Base-by-base conservation (phyloP, 2,329 filamentous ascomycete genomes). In the Sporothrix globosa region DNA sequence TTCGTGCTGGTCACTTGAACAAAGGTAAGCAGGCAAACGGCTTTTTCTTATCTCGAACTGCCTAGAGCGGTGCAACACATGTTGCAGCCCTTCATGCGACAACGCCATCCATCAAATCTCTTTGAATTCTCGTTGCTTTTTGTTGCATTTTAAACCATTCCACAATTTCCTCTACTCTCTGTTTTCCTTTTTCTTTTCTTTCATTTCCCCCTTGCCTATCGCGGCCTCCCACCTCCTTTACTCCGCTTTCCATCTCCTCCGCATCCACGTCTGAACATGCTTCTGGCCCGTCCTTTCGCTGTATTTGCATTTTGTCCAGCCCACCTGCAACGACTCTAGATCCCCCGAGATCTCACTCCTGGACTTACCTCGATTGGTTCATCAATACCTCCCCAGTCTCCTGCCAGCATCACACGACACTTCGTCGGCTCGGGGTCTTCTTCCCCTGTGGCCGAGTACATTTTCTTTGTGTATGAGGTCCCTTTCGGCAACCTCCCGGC, bases 391-490 rank as follows among this genome's bases (percentile, higher is more conserved):
- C 65, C 48, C 30, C 63, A 53, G 19, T 48, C 27, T 21, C 63
- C n/a, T 54, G 34, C 34, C 48, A 54, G 27, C 48, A 53, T 67
- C 67, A 68, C 66, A 68, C 67, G 67, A 68, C 53, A 24, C 54
- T 30, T 58, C 13, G 19, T 48, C 61, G 17, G 34, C 9, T 52
- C 67, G 54, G 53, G 19, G 9, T 17, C 10, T 44, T 61, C 19
- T 24, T 48, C 48, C 13, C 58, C 54, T 50, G 30, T 44, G 67
- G 54, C 67, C 39, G 19, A 44, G n/a, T n/a, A 24, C 44, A n/a
- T 48, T 13, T 69, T 2, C 13, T 48, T 50, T 24, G 9, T 65
- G 44, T 17, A 34, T 9, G 39, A 30, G 6, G n/a, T 9, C n/a
- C 7, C 10, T 11, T 24, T 24, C 1, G 7, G 14, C 13, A 24